Evolutionary conservation across 2,329 filamentous ascomycete species (phyloP).

Genomic region (Calycina herbarum): DNA sequence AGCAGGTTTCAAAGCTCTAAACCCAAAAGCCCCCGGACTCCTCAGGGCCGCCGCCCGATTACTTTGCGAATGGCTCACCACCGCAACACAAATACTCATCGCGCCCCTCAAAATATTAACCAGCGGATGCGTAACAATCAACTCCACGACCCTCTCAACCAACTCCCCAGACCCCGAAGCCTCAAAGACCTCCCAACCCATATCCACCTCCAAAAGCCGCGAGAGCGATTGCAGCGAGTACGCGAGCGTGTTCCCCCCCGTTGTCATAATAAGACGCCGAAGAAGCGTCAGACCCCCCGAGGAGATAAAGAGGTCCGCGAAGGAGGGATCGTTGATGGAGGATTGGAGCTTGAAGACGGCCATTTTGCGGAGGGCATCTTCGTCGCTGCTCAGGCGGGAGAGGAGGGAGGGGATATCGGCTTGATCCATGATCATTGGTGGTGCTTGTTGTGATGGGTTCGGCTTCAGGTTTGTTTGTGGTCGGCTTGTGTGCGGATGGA

Average conservation of each 20-base stretch:
- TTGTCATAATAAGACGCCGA: conserved; percentile 77
- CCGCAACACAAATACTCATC: conserved; percentile 92
- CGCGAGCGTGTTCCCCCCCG: conserved; percentile 90
- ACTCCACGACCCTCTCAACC: conserved; percentile 76
- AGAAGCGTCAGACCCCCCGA: conserved; percentile 82
- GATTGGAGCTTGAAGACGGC: conserved; percentile 97
- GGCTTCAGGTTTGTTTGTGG: not conserved
- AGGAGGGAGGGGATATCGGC: conserved; percentile 66
- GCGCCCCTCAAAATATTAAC: conserved; percentile 97
- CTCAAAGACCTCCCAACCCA: conserved; percentile 92
- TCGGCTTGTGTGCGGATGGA: not conserved
- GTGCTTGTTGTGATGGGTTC: not conserved
- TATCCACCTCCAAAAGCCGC: conserved; percentile 88
- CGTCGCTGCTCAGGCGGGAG: conserved; percentile 63
- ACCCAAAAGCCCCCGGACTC: conserved; percentile 70
- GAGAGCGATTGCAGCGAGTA: conserved; percentile 91
- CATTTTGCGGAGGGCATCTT: conserved; percentile 96
- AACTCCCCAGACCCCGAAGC: conserved; percentile 62
- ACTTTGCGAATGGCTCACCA: conserved; percentile 81
- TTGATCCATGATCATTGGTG: conserved; percentile 56
- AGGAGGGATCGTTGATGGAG: conserved; percentile 92
- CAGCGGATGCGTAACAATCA: conserved; percentile 91
- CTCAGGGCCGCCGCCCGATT: conserved; percentile 45
- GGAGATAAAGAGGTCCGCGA: conserved; percentile 93
- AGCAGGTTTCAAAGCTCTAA: conserved; percentile 87